Percentiles rank a stretch among this genome's conserved stretches.
phyloP scores from a whole-genome alignment of 2,329 filamentous ascomycete genomes.

The Penicillium sp. region DNA sequence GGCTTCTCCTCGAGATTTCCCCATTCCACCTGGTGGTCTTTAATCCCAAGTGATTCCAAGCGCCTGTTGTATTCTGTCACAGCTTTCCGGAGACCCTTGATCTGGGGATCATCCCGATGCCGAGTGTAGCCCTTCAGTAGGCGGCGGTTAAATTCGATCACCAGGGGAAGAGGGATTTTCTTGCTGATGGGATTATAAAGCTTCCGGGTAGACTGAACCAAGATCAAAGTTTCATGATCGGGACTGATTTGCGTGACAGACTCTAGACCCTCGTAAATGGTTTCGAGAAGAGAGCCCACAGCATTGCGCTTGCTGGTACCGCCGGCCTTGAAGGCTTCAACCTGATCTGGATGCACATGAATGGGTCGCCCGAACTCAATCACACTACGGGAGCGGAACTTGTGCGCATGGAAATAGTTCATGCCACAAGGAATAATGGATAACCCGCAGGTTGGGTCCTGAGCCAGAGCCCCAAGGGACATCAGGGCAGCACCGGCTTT shows the following conservation, averaged over 20 bases:
- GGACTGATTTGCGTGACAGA: constrained; percentile 86
- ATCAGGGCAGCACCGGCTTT: constrained; percentile 96
- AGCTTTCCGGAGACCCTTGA: constrained; percentile 68
- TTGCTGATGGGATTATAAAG: constrained; percentile 91
- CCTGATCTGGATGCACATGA: constrained; percentile 76
- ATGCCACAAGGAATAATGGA: constrained; percentile 93
- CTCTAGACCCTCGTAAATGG: constrained; percentile 76
- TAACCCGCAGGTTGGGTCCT: constrained; percentile 76
- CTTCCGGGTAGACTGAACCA: constrained; percentile 83
- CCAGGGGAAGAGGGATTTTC: constrained; percentile 84
- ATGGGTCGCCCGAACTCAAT: constrained; percentile 91
- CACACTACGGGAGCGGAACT: constrained; percentile 89
- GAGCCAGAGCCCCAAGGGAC: constrained; percentile 82
- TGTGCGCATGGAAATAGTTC: constrained; percentile 98
- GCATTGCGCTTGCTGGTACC: constrained; percentile 44
- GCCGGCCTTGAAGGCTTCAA: constrained; percentile 77
- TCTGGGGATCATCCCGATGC: constrained; percentile 83
- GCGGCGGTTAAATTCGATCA: constrained; percentile 86
- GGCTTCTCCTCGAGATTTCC: constrained; percentile 52
- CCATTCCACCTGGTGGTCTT: constrained; percentile 90
- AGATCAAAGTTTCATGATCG: constrained; percentile 90
- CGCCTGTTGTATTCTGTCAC: constrained; percentile 82
- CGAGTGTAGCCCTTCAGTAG: constrained; percentile 83
- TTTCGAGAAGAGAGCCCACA: constrained; percentile 59
- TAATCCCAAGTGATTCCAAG: constrained; percentile 77